These are phyloP conservation scores for Pseudogymnoascus sp. DNA, from an alignment of 2,329 filamentous ascomycete species.

Conservation along the genomic window DNA sequence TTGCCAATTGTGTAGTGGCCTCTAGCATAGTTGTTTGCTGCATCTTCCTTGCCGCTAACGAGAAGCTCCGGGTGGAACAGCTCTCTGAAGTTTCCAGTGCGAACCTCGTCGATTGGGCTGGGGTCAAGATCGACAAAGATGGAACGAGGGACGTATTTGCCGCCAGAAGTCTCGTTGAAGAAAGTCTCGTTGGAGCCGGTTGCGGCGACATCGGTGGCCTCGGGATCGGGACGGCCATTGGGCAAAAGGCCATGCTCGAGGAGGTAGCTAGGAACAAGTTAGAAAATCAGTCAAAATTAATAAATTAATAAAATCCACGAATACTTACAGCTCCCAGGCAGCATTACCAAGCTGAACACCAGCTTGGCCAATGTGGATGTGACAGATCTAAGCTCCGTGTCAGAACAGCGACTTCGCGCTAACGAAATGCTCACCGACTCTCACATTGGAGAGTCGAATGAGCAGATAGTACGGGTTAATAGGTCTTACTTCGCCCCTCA, in stretches of 20 bases:
- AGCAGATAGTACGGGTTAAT: conserved; percentile 10
- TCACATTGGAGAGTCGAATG: conserved; percentile 1
- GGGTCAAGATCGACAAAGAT: conserved; percentile 62
- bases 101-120: conserved; percentile 60
- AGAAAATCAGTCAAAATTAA: conserved; percentile 9
- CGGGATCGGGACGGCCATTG: conserved; percentile 51
- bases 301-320: conserved; percentile 13
- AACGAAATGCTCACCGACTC: conserved; percentile 9
- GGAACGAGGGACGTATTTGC: conserved; percentile 61
- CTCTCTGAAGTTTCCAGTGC: conserved; percentile 53
- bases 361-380: conserved; percentile 62
- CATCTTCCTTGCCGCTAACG: conserved; percentile 62
- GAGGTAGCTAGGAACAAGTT: conserved; percentile 44
- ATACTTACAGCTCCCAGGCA: conserved; percentile 59
- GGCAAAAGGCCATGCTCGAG: conserved; percentile 57
- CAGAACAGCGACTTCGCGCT: conserved; percentile 7
- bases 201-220: conserved; percentile 43
- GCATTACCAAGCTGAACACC: conserved; percentile 60
- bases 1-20: conserved; percentile 64
- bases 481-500: conserved; percentile 9
- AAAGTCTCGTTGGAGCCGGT: conserved; percentile 56
- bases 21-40: conserved; percentile 62
- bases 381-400: conserved; percentile 44
- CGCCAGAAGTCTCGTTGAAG: conserved; percentile 55
- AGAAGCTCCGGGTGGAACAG: conserved; percentile 60